phyloP scores from a whole-genome alignment of 495 filamentous ascomycete genomes.

The Evansstolkia leycettana region DNA sequence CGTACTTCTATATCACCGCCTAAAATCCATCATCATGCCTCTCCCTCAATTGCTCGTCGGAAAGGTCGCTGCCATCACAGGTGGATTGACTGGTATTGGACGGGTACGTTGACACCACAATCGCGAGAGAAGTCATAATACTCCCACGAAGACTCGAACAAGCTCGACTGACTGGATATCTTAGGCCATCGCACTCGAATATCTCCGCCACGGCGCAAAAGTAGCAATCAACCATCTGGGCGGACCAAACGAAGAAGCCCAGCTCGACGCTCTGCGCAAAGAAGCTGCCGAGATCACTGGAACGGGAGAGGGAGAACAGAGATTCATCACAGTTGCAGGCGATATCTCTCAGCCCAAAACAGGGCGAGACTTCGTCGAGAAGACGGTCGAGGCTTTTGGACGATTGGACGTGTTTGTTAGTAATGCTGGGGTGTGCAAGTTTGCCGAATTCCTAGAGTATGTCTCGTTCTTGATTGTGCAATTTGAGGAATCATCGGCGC shows the following conservation, averaged over 20 bases:
- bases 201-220: slow-evolving; percentile 54
- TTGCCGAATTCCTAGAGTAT: slow-evolving; percentile 66
- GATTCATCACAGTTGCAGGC: slow-evolving; percentile 47
- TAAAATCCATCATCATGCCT: slow-evolving; percentile 13
- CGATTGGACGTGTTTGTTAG: slow-evolving; percentile 71
- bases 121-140: neutral
- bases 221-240: slow-evolving; percentile 62
- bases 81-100: slow-evolving; percentile 66
- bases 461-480: slow-evolving; percentile 8
- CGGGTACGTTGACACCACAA: slow-evolving; percentile 31
- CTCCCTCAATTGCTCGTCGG: slow-evolving; percentile 42
- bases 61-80: slow-evolving; percentile 67
- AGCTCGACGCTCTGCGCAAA: slow-evolving; percentile 40
- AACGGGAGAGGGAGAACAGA: slow-evolving; percentile 22
- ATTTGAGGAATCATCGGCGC: too few species aligned
- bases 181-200: slow-evolving; percentile 57
- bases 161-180: neutral
- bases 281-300: slow-evolving; percentile 35
- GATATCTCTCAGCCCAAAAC: slow-evolving; percentile 58
- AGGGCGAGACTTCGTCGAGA: slow-evolving; percentile 40
- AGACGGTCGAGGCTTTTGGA: slow-evolving; percentile 44
- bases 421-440: slow-evolving; percentile 80
- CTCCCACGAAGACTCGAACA: neutral
- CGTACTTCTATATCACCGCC: neutral
- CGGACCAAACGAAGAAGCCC: slow-evolving; percentile 35